Base-by-base conservation (phyloP, 2,329 filamentous ascomycete species). In the Colletotrichum truncatum region DNA sequence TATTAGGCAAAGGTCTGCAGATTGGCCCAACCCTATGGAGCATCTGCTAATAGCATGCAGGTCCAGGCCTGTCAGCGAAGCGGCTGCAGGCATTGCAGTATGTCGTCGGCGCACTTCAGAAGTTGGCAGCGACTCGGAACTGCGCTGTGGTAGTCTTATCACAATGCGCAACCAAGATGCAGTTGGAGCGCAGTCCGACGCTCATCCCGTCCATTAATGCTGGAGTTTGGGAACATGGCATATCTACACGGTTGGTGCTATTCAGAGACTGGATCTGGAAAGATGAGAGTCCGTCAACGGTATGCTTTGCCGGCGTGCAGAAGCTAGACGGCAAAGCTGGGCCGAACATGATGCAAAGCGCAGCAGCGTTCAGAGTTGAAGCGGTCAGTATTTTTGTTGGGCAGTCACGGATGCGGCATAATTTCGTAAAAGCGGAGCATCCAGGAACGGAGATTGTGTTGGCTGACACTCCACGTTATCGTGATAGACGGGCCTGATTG, bases 121-220 rank as follows among this genome's bases (percentile, higher is more conserved):
- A 91, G 71, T 84, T 97, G 10, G 93, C 94, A 4, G 89, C 91
- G 10, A 86, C 90, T 28, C 86, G 88, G 68, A 86, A 92, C 71
- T 83, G 94, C 55, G 91, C 93, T 23, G 83, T 97, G 41, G 81
- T 97, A 3, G 76, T 96, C 18, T 84, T 94, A 51, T 93, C 90
- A 36, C 94, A 97, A 74, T 93, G 91, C 64, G 91, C 90, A 41
- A 97, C 93, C n/a, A 91, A 90, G 69, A 90, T 97, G 79, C 89
- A 91, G 67, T 82, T 83, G 4, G 89, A 86, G 68, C 84, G 81
- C 69, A 86, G 84, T 69, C 91, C 94, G 12, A 86, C 90, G 10
- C 81, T 98, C 51, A 86, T 90, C 56, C 91, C 94, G 14, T 89
- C 93, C 39, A 84, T 98, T 67, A 91, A 91, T 61, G 89, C 91